Percentiles rank a stretch among this genome's conserved stretches.
Evolutionary conservation across 2,329 filamentous ascomycete species (phyloP).

Genomic region (Akanthomyces dipterigenus): DNA sequence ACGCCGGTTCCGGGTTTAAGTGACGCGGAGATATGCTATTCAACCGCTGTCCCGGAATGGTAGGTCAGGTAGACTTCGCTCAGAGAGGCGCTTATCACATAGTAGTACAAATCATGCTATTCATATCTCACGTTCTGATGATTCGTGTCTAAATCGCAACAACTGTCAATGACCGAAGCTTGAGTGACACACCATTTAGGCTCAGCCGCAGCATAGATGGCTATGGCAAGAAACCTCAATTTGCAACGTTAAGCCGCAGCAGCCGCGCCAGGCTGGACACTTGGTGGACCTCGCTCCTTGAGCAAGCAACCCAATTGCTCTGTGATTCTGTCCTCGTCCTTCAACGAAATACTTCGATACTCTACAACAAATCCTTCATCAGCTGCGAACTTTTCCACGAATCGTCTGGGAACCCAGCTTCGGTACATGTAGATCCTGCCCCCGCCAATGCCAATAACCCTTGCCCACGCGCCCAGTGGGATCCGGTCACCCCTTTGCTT

Average conservation of each 20-base stretch:
- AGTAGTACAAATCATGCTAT: no score
- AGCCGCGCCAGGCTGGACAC: not conserved
- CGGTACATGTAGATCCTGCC: not conserved
- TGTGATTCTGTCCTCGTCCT: not conserved
- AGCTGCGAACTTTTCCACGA: not conserved
- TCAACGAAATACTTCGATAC: not conserved
- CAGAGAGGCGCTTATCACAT: no score
- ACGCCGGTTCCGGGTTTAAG: no score
- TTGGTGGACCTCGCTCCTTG: not conserved
- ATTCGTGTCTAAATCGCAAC: not conserved
- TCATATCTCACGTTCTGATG: not conserved
- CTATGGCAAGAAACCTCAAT: not conserved
- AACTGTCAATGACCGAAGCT: not conserved
- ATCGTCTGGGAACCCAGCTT: not conserved
- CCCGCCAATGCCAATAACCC: not conserved
- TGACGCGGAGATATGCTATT: no score
- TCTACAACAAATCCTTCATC: not conserved
- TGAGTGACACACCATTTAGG: not conserved
- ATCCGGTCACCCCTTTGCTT: not conserved
- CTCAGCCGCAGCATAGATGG: not conserved
- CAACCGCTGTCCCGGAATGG: no score
- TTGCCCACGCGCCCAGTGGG: not conserved
- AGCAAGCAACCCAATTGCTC: not conserved
- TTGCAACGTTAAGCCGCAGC: not conserved
- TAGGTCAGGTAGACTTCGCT: no score